phyloP scores from a whole-genome alignment of 208 protist species.

The Polymyxa betae region DNA sequence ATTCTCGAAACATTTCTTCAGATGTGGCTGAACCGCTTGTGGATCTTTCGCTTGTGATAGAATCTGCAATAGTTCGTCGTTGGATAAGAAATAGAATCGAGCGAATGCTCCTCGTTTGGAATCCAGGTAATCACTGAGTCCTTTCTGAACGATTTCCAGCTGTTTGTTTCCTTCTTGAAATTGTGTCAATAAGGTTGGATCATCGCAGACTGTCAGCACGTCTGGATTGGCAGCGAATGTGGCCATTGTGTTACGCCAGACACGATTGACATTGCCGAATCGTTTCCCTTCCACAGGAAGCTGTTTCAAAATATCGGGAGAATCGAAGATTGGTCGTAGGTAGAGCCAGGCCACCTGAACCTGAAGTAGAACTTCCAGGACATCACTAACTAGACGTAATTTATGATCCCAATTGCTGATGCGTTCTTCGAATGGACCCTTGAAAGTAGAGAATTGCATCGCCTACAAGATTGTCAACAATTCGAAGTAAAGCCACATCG shows the following conservation, averaged over 20 bases:
- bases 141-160: slow-evolving; percentile 84
- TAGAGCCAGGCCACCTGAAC: slow-evolving; percentile 94
- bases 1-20: slow-evolving; percentile 97
- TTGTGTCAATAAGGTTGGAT: slow-evolving; percentile 85
- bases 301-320: slow-evolving; percentile 93
- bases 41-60: slow-evolving; percentile 94
- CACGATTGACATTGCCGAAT: slow-evolving; percentile 72
- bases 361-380: slow-evolving; percentile 73
- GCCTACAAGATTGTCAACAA: no score
- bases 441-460: slow-evolving; percentile 78
- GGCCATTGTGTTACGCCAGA: slow-evolving; percentile 69
- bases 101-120: slow-evolving; percentile 78
- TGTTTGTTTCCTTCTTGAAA: slow-evolving; percentile 81
- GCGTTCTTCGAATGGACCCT: slow-evolving; percentile 84
- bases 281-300: slow-evolving; percentile 89
- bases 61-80: slow-evolving; percentile 96
- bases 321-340: slow-evolving; percentile 95
- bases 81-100: slow-evolving; percentile 92
- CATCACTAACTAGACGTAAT: slow-evolving; percentile 79
- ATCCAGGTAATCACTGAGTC: slow-evolving; percentile 85
- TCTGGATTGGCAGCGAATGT: slow-evolving; percentile 66
- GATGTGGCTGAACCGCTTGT: slow-evolving; percentile 91
- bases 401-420: slow-evolving; percentile 81
- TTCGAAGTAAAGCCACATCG: no score
- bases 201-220: slow-evolving; percentile 84